A percentile compares a stretch with the other conserved stretches of the same genome.
Conservation (phyloP, 768 basidiomycete genomes). For the Tricholoma sp. region DNA sequence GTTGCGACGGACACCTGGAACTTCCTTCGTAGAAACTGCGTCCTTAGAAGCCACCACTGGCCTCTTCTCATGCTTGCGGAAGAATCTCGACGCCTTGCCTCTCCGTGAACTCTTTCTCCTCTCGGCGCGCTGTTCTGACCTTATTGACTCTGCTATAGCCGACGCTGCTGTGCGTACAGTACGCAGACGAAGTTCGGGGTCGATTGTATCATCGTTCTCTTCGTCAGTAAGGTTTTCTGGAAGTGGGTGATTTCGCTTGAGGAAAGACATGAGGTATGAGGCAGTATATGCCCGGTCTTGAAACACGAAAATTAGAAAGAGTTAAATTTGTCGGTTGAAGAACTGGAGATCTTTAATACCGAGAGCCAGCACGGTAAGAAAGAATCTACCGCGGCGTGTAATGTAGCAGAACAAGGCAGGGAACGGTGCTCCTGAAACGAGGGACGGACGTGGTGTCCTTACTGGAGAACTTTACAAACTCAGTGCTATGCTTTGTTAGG, state of each 20-base stretch:
- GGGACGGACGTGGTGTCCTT: neutral
- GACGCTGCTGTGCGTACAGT: slow-evolving; percentile 93
- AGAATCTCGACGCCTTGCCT: slow-evolving; percentile 47
- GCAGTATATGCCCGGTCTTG: slow-evolving; percentile 8
- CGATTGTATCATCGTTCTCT: slow-evolving; percentile 64
- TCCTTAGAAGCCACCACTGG: slow-evolving; percentile 23
- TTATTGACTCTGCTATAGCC: slow-evolving; percentile 82
- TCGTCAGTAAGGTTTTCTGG: slow-evolving; percentile 45
- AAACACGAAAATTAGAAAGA: slow-evolving; percentile 6
- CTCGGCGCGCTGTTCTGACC: slow-evolving; percentile 67
- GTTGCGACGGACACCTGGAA: slow-evolving; percentile 58
- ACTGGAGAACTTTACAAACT: too few species aligned
- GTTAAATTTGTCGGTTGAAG: neutral
- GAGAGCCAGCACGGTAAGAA: slow-evolving; percentile 20
- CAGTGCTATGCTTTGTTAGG: too few species aligned
- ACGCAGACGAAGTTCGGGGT: slow-evolving; percentile 82
- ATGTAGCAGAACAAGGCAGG: slow-evolving; percentile 10
- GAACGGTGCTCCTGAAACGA: neutral
- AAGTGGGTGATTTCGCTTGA: slow-evolving; percentile 35
- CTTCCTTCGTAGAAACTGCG: slow-evolving; percentile 29
- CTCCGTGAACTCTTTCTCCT: slow-evolving; percentile 48
- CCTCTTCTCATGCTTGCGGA: slow-evolving; percentile 50
- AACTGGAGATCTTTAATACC: slow-evolving; percentile 11
- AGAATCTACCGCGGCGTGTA: slow-evolving; percentile 6
- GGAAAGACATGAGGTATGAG: slow-evolving; percentile 28